Evolutionary conservation across 2,329 filamentous ascomycete genomes (phyloP), one percentile per base, ranked within the genome.

Genomic region (Elsinoe australis): DNA sequence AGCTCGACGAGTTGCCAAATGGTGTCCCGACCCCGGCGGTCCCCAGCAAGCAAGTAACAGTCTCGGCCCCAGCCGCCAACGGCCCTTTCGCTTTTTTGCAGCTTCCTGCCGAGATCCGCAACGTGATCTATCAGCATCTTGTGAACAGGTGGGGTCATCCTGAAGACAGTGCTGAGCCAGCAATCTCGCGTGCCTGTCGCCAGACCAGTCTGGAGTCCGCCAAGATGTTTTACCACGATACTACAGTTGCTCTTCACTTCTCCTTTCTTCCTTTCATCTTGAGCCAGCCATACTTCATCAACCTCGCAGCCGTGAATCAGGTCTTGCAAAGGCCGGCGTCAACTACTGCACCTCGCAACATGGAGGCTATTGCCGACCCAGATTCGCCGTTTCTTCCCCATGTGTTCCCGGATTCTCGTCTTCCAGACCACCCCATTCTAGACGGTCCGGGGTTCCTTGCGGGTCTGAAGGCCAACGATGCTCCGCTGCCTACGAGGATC

Each of bases 61-160:
- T 4, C 32, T 18, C 17, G 32, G 14, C 32, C 17, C 9, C n/a
- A 4, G 5, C 6, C 10, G 21, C 22, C 5, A 21, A 26, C 9
- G 36, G 36, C 15, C 9, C 14, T 10, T 45, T 45, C 45, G 17
- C 45, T 4, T 47, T 47, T 32, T 18, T 47, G 18, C 22, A 47
- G 8, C 33, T 47, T 15, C 31, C 45, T 12, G 31, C 45, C 12
- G 45, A 47, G 33, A 19, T 47, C 12, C 29, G 45, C 21, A 5
- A 21, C 19, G 38, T 38, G 31, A 17, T 47, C 5, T 47, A 47
- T 17, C 34, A 34, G 29, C 41, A 45, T 26, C 12, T 21, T 14
- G n/a, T 41, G 12, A 14, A 9, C 12, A 10, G 28, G 36, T 26
- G 21, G 5, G 21, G 22, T 14, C 4, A 24, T 9, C 9, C 14